These are phyloP conservation scores for Diplotaxis tenuifolia DNA, from an alignment of 345 rosid genomes.

Conservation along the genomic window DNA sequence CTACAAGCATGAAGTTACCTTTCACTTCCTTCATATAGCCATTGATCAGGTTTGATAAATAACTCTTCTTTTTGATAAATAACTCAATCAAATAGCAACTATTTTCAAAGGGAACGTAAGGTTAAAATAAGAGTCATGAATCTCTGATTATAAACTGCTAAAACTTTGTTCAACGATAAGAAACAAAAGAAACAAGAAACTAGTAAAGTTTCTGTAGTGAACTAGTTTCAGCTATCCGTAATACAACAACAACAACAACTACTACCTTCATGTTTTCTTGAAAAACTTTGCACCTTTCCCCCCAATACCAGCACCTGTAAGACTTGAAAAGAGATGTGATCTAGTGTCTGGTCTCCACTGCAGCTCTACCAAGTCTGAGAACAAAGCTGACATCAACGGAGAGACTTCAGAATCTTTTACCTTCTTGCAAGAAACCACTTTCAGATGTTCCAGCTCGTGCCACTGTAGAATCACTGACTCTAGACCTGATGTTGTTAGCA, in stretches of 20 bases:
- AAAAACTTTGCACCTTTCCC: conserved; percentile 72
- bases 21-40: neutral
- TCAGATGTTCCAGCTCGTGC: conserved; percentile 66
- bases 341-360: conserved; percentile 91
- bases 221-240: neutral
- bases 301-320: conserved; percentile 68
- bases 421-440: conserved; percentile 66
- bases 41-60: neutral
- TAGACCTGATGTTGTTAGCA: conserved; percentile 70
- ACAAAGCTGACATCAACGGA: conserved; percentile 65
- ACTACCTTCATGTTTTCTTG: conserved; percentile 45
- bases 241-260: neutral
- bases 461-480: conserved; percentile 69
- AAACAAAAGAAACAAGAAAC: conserved; percentile 7
- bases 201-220: conserved; percentile 6
- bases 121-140: neutral
- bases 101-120: neutral
- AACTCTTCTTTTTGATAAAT: too few species aligned
- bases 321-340: conserved; percentile 60
- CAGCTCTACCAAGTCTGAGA: conserved; percentile 71
- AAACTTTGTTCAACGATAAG: conserved; percentile 19
- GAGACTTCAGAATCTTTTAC: conserved; percentile 71
- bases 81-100: neutral
- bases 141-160: conserved; percentile 25
- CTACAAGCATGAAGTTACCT: too few species aligned